Evolutionary conservation across 73 alveolate species (phyloP).

Genomic region (Breviolum minutum): DNA sequence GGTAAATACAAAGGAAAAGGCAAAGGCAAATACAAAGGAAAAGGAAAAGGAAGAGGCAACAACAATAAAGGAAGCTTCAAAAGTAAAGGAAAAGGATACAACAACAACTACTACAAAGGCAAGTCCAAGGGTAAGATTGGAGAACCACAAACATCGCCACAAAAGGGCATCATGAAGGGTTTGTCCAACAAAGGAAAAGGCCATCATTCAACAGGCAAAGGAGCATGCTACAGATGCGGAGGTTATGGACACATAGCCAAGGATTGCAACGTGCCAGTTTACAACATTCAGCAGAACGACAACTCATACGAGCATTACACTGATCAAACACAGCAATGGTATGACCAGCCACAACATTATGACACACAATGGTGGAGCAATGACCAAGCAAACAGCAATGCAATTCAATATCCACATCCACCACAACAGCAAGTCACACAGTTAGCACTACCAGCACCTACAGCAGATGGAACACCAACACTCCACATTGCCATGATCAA

Average conservation of each 20-base stretch:
- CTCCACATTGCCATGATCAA: background rate
- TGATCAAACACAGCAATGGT: no score
- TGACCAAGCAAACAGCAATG: background rate
- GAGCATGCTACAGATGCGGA: no score
- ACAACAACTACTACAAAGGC: background rate
- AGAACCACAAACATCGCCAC: no score
- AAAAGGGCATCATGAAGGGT: no score
- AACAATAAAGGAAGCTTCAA: background rate
- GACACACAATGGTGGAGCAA: no score
- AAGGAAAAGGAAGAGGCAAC: background rate
- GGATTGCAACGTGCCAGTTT: background rate
- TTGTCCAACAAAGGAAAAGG: no score
- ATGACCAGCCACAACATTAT: no score
- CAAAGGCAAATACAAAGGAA: background rate
- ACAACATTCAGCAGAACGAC: background rate
- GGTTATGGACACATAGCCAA: conserved; percentile 1
- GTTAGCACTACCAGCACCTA: conserved; percentile 1
- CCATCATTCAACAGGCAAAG: no score
- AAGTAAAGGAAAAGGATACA: background rate
- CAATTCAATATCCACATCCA: no score
- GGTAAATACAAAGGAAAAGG: conserved; percentile 30
- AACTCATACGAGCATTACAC: background rate
- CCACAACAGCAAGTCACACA: background rate
- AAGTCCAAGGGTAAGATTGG: no score
- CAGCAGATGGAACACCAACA: conserved; percentile 27